Evolutionary conservation across 352 stramenopile genomes (phyloP), one percentile per base, ranked within the genome.

Genomic region (Phytophthora europaea): DNA sequence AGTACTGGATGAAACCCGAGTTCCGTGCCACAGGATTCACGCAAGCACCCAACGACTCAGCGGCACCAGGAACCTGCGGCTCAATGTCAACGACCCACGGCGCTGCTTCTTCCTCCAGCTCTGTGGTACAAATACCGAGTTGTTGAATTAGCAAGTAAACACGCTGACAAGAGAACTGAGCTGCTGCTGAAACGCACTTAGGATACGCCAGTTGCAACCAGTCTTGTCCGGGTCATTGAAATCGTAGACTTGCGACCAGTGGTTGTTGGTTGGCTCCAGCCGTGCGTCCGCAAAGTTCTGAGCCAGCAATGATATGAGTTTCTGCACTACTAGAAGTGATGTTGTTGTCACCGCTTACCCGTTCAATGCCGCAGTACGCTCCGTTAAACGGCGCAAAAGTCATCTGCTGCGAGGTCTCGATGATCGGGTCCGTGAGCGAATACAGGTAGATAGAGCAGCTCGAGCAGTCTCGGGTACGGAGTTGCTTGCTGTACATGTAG

Each of bases 231-330:
- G 89, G 71, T 98, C 93, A 71, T 98, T 98, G 67, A 98, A 98
- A 70, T 98, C 94, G 70, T 95, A 98, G 16, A 98, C 81, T 33
- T 94, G 85, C 45, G 87, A 93, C 93, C 93, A 98, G 62, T 96
- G 88, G 61, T 98, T 98, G 71, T 94, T 92, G 26, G 73, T 78
- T n/a, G 93, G 88, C 57, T 95, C 85, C 18, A 98, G 67, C 0
- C 80, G 79, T 3, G 92, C 92, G 13, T 88, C 76, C 0, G 48
- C 20, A 65, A 98, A 97, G 67, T 93, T 83, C 85, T 93, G 51
- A 3, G 40, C 3, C 36, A 56, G 36, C 16, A 20, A 26, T 13
- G 12, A 2, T 36, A 31, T 47, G 20, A 52, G 26, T 26, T 52
- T 20, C 26, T 13, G 28, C 36, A 16, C 22, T 58, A 34, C 31